These are phyloP conservation scores for Meyerozyma guilliermondii DNA, from an alignment of 1,139 yeast species.

Conservation along the genomic window DNA sequence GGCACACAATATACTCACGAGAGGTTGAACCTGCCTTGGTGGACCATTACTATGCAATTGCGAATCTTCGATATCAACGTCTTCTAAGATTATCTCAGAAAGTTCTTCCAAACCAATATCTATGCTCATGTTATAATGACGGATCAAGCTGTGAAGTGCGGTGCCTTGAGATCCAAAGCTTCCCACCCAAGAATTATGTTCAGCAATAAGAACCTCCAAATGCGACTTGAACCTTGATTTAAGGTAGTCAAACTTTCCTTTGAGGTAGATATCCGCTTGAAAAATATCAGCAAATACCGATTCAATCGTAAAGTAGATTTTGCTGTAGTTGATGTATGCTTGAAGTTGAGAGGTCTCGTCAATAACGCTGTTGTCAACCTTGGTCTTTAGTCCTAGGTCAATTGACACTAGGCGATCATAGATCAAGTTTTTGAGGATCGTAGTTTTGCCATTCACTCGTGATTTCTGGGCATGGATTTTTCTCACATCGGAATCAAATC, in stretches of 20 bases:
- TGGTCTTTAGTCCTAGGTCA: slow-evolving; percentile 16
- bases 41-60: slow-evolving; percentile 13
- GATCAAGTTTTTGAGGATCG: slow-evolving; percentile 26
- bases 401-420: slow-evolving; percentile 23
- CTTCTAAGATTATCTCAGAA: slow-evolving; percentile 7
- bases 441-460: slow-evolving; percentile 5
- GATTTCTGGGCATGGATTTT: slow-evolving; percentile 12
- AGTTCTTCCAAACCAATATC: slow-evolving; percentile 3
- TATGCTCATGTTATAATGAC: slow-evolving; percentile 5
- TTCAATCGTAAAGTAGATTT: slow-evolving; percentile 30
- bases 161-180: slow-evolving; percentile 8
- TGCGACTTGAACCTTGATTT: slow-evolving; percentile 19
- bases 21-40: slow-evolving; percentile 19
- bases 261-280: slow-evolving; percentile 11
- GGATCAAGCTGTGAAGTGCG: slow-evolving; percentile 12
- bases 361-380: slow-evolving; percentile 7
- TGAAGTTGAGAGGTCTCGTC: slow-evolving; percentile 23
- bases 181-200: slow-evolving; percentile 13
- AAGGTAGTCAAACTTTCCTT: slow-evolving; percentile 16
- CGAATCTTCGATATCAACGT: slow-evolving; percentile 8
- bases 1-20: slow-evolving; percentile 30
- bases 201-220: slow-evolving; percentile 23
- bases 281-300: slow-evolving; percentile 19
- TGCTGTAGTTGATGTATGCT: slow-evolving; percentile 26
- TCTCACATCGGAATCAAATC: slow-evolving; percentile 18